Evolutionary conservation across 2,329 filamentous ascomycete species (phyloP), one percentile per base, ranked within the genome.

Genomic region (Colletotrichum somersetense): DNA sequence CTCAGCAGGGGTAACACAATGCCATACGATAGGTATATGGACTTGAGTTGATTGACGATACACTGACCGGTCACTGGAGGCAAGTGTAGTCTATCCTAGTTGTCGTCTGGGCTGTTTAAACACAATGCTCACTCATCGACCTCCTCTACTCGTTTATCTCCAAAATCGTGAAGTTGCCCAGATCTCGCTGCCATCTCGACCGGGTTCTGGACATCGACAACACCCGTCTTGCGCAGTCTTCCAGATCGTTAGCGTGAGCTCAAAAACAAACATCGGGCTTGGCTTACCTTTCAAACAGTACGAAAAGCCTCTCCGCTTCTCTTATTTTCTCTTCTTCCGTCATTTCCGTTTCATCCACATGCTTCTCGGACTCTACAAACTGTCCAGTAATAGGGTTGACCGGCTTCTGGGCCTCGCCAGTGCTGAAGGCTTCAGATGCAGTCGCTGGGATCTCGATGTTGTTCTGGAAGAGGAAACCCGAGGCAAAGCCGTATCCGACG

Each of bases 401-500:
- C 0, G 86, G 80, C 71, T 81, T 84, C 56, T 76, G 78, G 2
- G 75, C 74, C 38, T 66, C 64, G 18, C 81, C 76, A 62, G 79
- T 78, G 72, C 77, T 80, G 66, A 76, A 86, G 8, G 87, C 85
- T 75, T 91, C 88, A 12, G 90, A 83, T 1, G 91, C 89, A 66
- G 87, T 91, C 71, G 91, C 86, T 0, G 95, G 94, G 30, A 97
- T 85, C 0, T 91, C 87, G 16, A 98, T 90, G 67, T 96, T 93
- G 74, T 96, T 93, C 74, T 93, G 92, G 83, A 95, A 92, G 20
- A 99, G 84, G 79, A 96, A 97, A 0, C 96, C 96, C 0, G 95
- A 93, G 0, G 96, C 96, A 78, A 93, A 97, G 0, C 96, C 96
- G 79, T 97, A 99, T 0, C 96, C 96, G 16, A 99, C 93, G 76